phyloP scores from a whole-genome alignment of 2,329 filamentous ascomycete species.

The Neonectria faginata region DNA sequence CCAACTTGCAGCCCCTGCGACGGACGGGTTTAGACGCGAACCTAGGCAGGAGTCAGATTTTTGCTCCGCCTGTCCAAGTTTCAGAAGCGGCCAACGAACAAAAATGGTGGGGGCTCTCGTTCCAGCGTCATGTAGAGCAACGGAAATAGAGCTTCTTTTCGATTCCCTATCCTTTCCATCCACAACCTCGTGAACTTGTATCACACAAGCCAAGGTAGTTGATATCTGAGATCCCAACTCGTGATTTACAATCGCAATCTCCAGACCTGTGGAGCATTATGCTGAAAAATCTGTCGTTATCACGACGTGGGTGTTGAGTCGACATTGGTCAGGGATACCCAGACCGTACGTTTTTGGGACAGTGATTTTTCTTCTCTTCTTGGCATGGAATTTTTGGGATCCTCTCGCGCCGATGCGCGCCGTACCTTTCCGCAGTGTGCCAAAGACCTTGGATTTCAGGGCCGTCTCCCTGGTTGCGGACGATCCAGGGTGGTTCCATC shows the following conservation, averaged over 20 bases:
- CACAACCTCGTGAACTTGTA: constrained; percentile 39
- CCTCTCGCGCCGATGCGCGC: constrained; percentile 21
- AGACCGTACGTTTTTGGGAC: constrained; percentile 41
- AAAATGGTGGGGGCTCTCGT: constrained; percentile 27
- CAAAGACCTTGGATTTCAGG: constrained; percentile 24
- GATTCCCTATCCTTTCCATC: constrained; percentile 28
- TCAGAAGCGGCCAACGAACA: constrained; percentile 33
- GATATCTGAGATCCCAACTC: constrained; percentile 28
- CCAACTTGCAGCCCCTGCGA: constrained; percentile 28
- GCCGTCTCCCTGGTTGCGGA: constrained; percentile 25
- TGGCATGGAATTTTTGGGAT: constrained; percentile 26
- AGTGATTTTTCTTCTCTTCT: constrained; percentile 31
- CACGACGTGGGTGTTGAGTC: constrained; percentile 32
- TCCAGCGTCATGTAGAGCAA: constrained; percentile 21
- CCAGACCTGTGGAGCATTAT: constrained; percentile 42
- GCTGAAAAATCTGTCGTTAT: constrained; percentile 41
- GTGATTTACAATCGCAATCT: constrained; percentile 39
- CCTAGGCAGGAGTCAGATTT: constrained; percentile 14
- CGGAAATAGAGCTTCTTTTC: constrained; percentile 33
- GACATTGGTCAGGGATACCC: constrained; percentile 40
- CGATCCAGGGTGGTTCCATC: constrained; percentile 31
- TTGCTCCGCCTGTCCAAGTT: constrained; percentile 28
- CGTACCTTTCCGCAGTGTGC: constrained; percentile 23
- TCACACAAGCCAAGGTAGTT: constrained; percentile 32
- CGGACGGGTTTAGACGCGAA: constrained; percentile 25